Evolutionary conservation across 305 asterid species (phyloP), one percentile per base, ranked within the genome.

Genomic region (Solanum hybrid): DNA sequence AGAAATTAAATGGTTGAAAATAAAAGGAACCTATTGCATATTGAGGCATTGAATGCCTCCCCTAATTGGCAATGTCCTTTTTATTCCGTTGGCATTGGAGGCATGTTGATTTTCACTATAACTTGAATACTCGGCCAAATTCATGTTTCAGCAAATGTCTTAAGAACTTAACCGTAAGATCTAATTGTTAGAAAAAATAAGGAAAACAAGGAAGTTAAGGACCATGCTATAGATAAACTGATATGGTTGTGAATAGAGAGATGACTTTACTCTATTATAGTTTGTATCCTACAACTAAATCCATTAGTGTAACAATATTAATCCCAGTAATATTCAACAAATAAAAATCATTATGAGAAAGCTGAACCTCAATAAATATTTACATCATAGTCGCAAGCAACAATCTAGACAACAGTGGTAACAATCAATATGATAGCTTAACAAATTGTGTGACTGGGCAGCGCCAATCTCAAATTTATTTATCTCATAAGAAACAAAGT

Each of bases 121-220:
- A 93, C 99, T 96, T 76, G 95, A 95, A 40, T 98, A 95, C 91
- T 96, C 99, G 99, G 99, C 99, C 98, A 97, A 90, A 97, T 94
- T 89, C 99, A 98, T 97, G 95, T 74, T 87, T 86, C 33, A 87
- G 8, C 83, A 85, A 31, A 78, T 16, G 33, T 9, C 76, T 51
- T 34, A 51, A 46, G 61, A 42, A 1, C 26, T 36, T 69, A 46
- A 88, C 29, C 75, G 4, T 42, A 51, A 42, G 77, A 1, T 26
- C 71, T 31, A 42, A 40, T 88, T 76, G 69, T 82, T 76, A 1
- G 3, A 22, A 8, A 74, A 84, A 83, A 18, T 1, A 36, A 36
- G 36, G 46, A 12, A 71, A 73, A 34, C 18, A 42, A 39, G n/a
- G 86, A 35, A 75, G 26, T 10, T 22, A 13, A 22, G 90, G 37